phyloP scores from a whole-genome alignment of 2,329 filamentous ascomycete species.

The Volutella citrinella region DNA sequence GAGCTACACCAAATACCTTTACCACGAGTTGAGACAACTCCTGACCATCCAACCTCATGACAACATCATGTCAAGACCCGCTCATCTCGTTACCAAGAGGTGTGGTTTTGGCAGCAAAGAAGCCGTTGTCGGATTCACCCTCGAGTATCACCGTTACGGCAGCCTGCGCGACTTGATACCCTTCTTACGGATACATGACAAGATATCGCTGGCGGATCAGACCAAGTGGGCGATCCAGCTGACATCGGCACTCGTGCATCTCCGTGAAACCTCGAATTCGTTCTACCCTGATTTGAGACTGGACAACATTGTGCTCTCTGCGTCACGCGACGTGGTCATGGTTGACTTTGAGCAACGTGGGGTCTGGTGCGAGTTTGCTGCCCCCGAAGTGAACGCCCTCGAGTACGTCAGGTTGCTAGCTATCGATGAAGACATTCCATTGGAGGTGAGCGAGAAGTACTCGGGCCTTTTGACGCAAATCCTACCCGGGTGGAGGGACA shows the following conservation, averaged over 20 bases:
- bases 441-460: slow-evolving; percentile 39
- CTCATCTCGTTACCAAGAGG: slow-evolving; percentile 53
- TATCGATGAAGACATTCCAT: slow-evolving; percentile 43
- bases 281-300: slow-evolving; percentile 60
- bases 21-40: slow-evolving; percentile 57
- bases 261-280: slow-evolving; percentile 41
- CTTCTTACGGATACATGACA: slow-evolving; percentile 44
- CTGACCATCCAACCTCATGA: slow-evolving; percentile 50
- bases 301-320: slow-evolving; percentile 56
- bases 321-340: slow-evolving; percentile 47
- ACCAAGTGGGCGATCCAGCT: slow-evolving; percentile 54
- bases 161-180: slow-evolving; percentile 55
- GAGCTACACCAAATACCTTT: slow-evolving; percentile 57
- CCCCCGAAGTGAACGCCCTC: slow-evolving; percentile 58
- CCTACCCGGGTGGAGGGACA: slow-evolving; percentile 44
- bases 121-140: slow-evolving; percentile 55
- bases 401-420: slow-evolving; percentile 57
- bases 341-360: slow-evolving; percentile 63
- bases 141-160: slow-evolving; percentile 52
- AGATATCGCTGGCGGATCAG: slow-evolving; percentile 42
- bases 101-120: slow-evolving; percentile 54
- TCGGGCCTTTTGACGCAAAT: slow-evolving; percentile 38
- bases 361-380: slow-evolving; percentile 60
- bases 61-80: slow-evolving; percentile 50
- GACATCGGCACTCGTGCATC: slow-evolving; percentile 48